Base-by-base conservation (phyloP, 2,329 filamentous ascomycete genomes). In the Aspergillus glaucus region DNA sequence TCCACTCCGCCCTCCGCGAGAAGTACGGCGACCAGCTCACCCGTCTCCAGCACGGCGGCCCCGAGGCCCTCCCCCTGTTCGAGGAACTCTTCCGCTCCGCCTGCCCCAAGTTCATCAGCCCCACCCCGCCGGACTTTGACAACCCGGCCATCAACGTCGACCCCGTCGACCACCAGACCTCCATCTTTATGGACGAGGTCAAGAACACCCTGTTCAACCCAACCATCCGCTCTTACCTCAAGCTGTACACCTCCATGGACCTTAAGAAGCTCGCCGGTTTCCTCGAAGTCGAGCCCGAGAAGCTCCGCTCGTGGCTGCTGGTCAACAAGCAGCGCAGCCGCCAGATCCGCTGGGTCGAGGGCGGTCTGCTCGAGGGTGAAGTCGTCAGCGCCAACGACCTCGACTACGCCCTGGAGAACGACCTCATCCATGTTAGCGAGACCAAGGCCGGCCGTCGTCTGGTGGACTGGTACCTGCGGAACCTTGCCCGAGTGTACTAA, bases 101-200 rank as follows among this genome's bases (percentile, higher is more conserved):
- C n/a, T 97, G 93, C 84, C 93, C 93, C 72, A 97, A 96, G 79
- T 98, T 98, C 81, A 98, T 98, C 80, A 94, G 87, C 54, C 93
- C 93, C 45, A 93, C 93, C 15, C 89, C 91, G 50, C 93, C 93
- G 46, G 91, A 98, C 76, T 98, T 98, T 72, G 93, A 97, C 69
- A 92, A 94, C 80, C 90, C 93, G 55, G 85, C 91, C 73, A 75
- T 91, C 75, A 98, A 98, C 79, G 80, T 97, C 63, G 93, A 98
- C 76, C 93, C 93, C 40, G 83, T 96, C 58, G 92, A 98, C 77
- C 93, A 98, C 79, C 92, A 98, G 75, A 84, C 95, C 57, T 80
- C 87, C 63, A 87, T 98, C 75, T 98, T 98, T 80, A 97, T 98
- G 92, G 91, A 96, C 62, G 93, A 98, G 78, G 92, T 98, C 72